A percentile compares a stretch with the other conserved stretches of the same genome.
Conservation (phyloP, 2,329 filamentous ascomycete genomes). For the Massarina eburnea region DNA sequence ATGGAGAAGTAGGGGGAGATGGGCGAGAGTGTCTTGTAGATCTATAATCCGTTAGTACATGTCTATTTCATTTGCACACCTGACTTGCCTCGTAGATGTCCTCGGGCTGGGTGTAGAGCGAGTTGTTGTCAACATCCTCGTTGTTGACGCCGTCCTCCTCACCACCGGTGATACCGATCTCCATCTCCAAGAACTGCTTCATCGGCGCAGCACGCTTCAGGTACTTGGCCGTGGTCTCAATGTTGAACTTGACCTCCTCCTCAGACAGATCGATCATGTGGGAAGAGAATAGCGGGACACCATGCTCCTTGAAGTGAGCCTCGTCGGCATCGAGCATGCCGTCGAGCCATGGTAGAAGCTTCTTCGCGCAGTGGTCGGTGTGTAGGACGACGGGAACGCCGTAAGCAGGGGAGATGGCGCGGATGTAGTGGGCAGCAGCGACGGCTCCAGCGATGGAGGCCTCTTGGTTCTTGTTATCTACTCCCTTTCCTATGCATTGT, state of each 20-base stretch:
- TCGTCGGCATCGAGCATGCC: constrained; percentile 79
- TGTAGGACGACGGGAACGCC: constrained; percentile 83
- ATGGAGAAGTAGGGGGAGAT: constrained; percentile 97
- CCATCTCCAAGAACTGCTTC: constrained; percentile 99
- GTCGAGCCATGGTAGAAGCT: constrained; percentile 96
- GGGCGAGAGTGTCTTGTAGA: constrained; percentile 75
- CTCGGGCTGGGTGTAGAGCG: constrained; percentile 88
- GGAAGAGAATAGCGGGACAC: constrained; percentile 89
- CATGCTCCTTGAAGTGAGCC: constrained; percentile 88
- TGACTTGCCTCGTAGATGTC: constrained; percentile 52
- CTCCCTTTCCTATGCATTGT: constrained; percentile 46
- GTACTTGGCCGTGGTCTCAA: constrained; percentile 88
- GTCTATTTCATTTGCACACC: constrained; percentile 9
- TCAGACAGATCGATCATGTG: constrained; percentile 98
- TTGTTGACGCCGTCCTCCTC: constrained; percentile 99
- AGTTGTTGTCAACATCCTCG: constrained; percentile 94
- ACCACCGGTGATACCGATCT: constrained; percentile 81
- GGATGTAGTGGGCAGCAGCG: constrained; percentile 86
- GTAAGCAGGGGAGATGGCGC: constrained; percentile 81
- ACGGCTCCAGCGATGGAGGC: constrained; percentile 87
- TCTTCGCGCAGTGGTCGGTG: constrained; percentile 99
- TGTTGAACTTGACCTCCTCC: constrained; percentile 85
- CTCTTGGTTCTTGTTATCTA: constrained; percentile 63
- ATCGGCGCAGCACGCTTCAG: constrained; percentile 91
- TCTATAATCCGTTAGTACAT: not conserved